Base-by-base conservation (phyloP, 129 eudicot genomes). In the Oenanthe sinensis region DNA sequence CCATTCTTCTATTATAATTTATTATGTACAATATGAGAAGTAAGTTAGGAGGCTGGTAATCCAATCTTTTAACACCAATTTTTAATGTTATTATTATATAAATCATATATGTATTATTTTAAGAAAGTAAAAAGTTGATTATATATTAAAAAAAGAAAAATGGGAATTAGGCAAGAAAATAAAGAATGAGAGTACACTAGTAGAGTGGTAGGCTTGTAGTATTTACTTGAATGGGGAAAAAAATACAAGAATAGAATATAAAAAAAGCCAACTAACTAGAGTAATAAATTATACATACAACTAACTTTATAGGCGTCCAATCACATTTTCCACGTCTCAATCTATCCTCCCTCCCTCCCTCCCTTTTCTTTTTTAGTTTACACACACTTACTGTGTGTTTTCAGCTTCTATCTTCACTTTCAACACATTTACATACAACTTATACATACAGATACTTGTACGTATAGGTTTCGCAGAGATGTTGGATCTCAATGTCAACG, bases 401-500 rank as follows among this genome's bases (percentile, higher is more conserved):
- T 10, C 14, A 22, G 13, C 15, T 58, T n/a, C 63, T 47, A 8
- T 55, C 67, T 58, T n/a, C 36, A 24, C 15, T 60, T 39, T 60
- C 33, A 0, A 24, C 15, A 24, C 68, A 13, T 60, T 8, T 60
- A 58, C 67, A n/a, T 58, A n/a, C 14, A 22, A 39, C 68, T 5
- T 60, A n/a, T 60, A 58, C 67, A n/a, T 58, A n/a, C 30, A 22
- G 8, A 54, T 6, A 22, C 28, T 5, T 55, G 22, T 17, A 6
- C 14, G 30, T 20, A 58, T 55, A 58, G 13, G n/a, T n/a, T 22
- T 26, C 36, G 4, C 15, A 1, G 36, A 60, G 11, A 60, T 60
- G 68, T 60, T 60, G 1, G 68, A 60, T 60, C 68, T 60, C 68
- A 60, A 60, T 60, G 36, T 60, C 68, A 60, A 60, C 68, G 68